These are phyloP conservation scores for Pleomassaria siparia DNA, from an alignment of 2,329 filamentous ascomycete genomes.

Conservation along the genomic window DNA sequence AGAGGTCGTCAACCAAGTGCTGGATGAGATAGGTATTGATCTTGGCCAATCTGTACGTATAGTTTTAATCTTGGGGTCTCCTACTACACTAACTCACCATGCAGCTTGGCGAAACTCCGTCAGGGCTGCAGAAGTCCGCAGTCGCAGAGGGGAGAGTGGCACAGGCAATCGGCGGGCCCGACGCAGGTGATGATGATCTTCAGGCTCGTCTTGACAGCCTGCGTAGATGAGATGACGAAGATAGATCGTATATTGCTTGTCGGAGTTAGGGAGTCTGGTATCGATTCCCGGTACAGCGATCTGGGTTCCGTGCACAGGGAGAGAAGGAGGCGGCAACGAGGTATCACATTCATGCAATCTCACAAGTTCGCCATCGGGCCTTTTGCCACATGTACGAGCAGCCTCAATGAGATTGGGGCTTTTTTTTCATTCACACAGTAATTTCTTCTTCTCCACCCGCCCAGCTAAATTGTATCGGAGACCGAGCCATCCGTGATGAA, in stretches of 20 bases:
- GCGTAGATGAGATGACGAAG: slow-evolving; percentile 50
- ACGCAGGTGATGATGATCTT: slow-evolving; percentile 77
- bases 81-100: slow-evolving; percentile 14
- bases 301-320: not conserved
- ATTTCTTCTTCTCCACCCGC: too few species aligned
- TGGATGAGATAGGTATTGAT: slow-evolving; percentile 96
- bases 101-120: slow-evolving; percentile 89
- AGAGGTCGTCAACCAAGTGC: slow-evolving; percentile 92
- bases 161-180: slow-evolving; percentile 74
- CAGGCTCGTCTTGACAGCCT: slow-evolving; percentile 92
- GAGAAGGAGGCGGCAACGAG: not conserved
- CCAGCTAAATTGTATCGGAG: too few species aligned
- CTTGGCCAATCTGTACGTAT: slow-evolving; percentile 78
- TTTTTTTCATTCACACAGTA: too few species aligned
- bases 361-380: too few species aligned
- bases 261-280: slow-evolving; percentile 12
- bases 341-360: not conserved
- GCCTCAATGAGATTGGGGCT: too few species aligned
- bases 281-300: not conserved
- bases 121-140: slow-evolving; percentile 73
- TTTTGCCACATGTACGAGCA: too few species aligned
- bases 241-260: slow-evolving; percentile 1
- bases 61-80: not conserved
- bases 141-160: slow-evolving; percentile 78
- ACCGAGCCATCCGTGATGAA: too few species aligned